Evolutionary conservation across 2,329 filamentous ascomycete species (phyloP).

Genomic region (Trichoderma cornu-damae): DNA sequence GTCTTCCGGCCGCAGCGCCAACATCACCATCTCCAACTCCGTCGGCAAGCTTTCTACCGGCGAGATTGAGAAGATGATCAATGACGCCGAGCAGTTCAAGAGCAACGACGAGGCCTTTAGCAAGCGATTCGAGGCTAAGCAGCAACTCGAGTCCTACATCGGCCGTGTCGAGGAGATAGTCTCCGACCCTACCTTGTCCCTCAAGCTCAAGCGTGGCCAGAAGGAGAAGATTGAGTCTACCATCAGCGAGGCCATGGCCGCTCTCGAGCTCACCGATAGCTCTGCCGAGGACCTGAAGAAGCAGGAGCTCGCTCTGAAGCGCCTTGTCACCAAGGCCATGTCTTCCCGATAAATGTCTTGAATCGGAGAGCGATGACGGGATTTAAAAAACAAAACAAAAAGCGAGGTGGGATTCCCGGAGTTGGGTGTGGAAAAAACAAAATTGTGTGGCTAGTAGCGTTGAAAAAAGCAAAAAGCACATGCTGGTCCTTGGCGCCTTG

Average conservation of each 20-base stretch:
- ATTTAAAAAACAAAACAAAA: too few relatives aligned
- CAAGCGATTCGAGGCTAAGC: slow-evolving; percentile 98
- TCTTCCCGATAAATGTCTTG: slow-evolving; percentile 68
- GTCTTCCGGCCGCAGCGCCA: slow-evolving; percentile 93
- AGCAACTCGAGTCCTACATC: slow-evolving; percentile 99
- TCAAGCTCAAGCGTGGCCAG: slow-evolving; percentile 98
- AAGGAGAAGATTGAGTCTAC: slow-evolving; percentile 99
- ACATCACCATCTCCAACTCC: slow-evolving; percentile 99
- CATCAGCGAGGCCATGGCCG: slow-evolving; percentile 93
- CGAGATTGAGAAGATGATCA: slow-evolving; percentile 98
- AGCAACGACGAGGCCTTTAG: slow-evolving; percentile 94
- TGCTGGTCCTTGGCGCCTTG: slow-evolving; percentile 10
- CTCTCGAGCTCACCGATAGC: slow-evolving; percentile 93
- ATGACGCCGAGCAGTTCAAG: slow-evolving; percentile 98
- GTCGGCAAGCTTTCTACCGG: slow-evolving; percentile 92
- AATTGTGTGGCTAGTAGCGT: slow-evolving; percentile 19
- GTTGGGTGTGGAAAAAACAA: slow-evolving; percentile 20
- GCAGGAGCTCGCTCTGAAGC: slow-evolving; percentile 98
- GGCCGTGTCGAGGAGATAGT: slow-evolving; percentile 98
- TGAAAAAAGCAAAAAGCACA: slow-evolving; percentile 1
- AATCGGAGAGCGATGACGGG: neutral
- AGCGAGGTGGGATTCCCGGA: slow-evolving; percentile 22
- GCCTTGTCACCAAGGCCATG: slow-evolving; percentile 98
- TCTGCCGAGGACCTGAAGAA: slow-evolving; percentile 95
- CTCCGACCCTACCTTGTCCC: slow-evolving; percentile 88